Percentiles rank a stretch among this genome's conserved stretches.
Evolutionary conservation across 2,329 filamentous ascomycete genomes (phyloP).

Genomic region (Metarhizium robertsii): DNA sequence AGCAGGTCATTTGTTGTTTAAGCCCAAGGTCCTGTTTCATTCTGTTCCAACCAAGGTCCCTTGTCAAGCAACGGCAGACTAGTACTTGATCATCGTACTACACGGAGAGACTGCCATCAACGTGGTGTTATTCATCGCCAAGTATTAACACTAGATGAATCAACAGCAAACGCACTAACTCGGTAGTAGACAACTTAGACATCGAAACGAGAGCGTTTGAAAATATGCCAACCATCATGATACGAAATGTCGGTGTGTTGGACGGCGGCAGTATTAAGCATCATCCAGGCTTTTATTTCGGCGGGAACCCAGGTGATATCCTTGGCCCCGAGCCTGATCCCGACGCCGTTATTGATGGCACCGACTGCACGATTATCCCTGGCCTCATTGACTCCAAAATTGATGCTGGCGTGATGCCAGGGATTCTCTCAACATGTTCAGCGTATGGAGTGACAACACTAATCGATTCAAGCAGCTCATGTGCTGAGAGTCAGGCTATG

Average conservation of each 20-base stretch:
- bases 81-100: too few species aligned
- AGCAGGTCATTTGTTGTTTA: too few species aligned
- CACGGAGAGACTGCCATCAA: too few species aligned
- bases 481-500: conserved; percentile 7
- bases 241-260: conserved; percentile 1
- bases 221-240: neutral
- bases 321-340: neutral
- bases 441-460: conserved; percentile 8
- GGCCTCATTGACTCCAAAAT: conserved; percentile 10
- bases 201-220: too few species aligned
- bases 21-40: too few species aligned
- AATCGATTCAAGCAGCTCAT: conserved; percentile 8
- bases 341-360: conserved; percentile 24
- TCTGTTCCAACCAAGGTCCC: too few species aligned
- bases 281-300: neutral
- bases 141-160: too few species aligned
- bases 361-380: conserved; percentile 8
- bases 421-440: conserved; percentile 1
- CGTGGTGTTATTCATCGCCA: too few species aligned
- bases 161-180: too few species aligned
- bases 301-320: conserved; percentile 7
- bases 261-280: neutral
- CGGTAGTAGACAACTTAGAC: too few species aligned
- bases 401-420: conserved; percentile 1
- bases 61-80: too few species aligned